Base-by-base conservation (phyloP, 257 asterid genomes). In the Lantana camara region DNA sequence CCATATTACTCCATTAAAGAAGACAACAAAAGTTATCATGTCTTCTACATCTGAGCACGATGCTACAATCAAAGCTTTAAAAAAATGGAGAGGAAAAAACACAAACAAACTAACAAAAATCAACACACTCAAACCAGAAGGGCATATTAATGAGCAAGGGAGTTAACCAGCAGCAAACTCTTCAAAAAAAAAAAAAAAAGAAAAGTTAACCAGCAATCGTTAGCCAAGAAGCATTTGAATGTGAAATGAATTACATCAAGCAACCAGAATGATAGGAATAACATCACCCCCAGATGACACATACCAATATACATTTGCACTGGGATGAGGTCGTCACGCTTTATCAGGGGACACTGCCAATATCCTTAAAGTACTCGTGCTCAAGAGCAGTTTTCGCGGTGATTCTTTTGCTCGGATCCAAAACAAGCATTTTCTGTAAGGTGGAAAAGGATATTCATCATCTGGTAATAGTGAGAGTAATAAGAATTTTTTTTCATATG, bases 401-500 rank as follows among this genome's bases (percentile, higher is more conserved):
- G 69, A 89, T 79, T 79, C 98, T 82, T 80, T 82, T 84, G 88
- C 92, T 84, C 64, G 98, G 98, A 79, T 91, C 98, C 79, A 91
- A 60, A 79, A 76, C 49, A 37, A 91, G 92, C 96, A 91, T 76
- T 82, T 82, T 82, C 87, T 82, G 75, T 14, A 70, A 41, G 42
- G 63, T 37, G 59, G 30, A 57, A 70, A 51, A 60, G 10, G 49
- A 16, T 55, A 51, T 60, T 22, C 60, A 63, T 60, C 58, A 5
- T 67, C 47, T 50, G 24, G 12, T 32, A 55, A 22, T 24, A 37
- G 14, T 47, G 17, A 19, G 29, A 66, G 5, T 27, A 16, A 57
- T 44, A 22, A 40, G 16, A 13, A n/a, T n/a, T n/a, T n/a, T n/a
- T n/a, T n/a, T 66, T 40, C 16, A 19, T 65, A 16, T 49, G 22